phyloP scores from a whole-genome alignment of 768 basidiomycete genomes.

The Fibroporia radiculosa region DNA sequence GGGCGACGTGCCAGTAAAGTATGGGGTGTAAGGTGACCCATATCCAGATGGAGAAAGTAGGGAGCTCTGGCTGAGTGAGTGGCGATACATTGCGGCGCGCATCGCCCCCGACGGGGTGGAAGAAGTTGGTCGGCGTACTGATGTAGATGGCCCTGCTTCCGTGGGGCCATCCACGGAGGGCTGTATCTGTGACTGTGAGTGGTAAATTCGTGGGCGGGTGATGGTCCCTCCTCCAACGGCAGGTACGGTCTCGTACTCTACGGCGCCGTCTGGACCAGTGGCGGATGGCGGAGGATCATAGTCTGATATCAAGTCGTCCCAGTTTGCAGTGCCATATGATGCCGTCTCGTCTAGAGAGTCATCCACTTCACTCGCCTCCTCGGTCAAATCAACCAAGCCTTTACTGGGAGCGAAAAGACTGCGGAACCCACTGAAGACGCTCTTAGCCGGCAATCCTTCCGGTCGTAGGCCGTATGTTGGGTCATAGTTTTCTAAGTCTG shows the following conservation, averaged over 20 bases:
- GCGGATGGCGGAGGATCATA: constrained; percentile 37
- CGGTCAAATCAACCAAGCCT: constrained; percentile 70
- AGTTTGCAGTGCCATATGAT: constrained; percentile 62
- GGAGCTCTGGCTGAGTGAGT: not conserved
- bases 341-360: constrained; percentile 37
- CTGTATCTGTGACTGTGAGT: constrained; percentile 75
- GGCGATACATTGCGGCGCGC: constrained; percentile 1
- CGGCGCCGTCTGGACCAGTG: constrained; percentile 26
- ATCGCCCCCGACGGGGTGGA: no score
- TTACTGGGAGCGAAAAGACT: constrained; percentile 61
- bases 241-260: constrained; percentile 76
- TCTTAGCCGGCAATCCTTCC: constrained; percentile 82
- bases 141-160: not conserved
- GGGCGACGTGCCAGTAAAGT: constrained; percentile 18
- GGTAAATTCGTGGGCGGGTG: constrained; percentile 77
- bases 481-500: constrained; percentile 82
- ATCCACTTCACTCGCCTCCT: constrained; percentile 42
- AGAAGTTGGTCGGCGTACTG: constrained; percentile 1
- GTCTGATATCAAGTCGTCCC: constrained; percentile 53
- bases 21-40: constrained; percentile 14
- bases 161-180: constrained; percentile 29
- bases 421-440: constrained; percentile 72
- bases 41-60: not conserved
- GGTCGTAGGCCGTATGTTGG: constrained; percentile 95
- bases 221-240: constrained; percentile 89